Evolutionary conservation across 73 alveolate genomes (phyloP).

Genomic region (Effrenium voratum): DNA sequence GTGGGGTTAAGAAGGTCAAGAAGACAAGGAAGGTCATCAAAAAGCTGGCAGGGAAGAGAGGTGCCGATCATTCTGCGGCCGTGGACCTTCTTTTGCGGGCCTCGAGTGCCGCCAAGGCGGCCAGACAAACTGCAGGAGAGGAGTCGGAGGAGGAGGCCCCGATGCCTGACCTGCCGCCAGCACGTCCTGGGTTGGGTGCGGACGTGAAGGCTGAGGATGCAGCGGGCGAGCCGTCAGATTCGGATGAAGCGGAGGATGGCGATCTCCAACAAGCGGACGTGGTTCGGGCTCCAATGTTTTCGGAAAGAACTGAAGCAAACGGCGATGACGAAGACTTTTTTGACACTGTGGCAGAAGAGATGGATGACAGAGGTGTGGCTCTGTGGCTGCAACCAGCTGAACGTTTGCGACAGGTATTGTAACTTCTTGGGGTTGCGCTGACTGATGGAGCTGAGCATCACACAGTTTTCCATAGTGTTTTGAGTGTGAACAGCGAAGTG

Average conservation of each 20-base stretch:
- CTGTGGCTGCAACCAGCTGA: not conserved
- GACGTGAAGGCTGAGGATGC: not conserved
- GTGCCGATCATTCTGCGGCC: no score
- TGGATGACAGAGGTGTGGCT: no score
- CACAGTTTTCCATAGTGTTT: no score
- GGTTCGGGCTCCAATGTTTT: no score
- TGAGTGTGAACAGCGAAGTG: no score
- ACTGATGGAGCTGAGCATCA: no score
- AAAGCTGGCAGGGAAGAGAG: not conserved
- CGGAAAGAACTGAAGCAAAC: no score
- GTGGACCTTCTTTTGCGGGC: constrained; percentile 52
- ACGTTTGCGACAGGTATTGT: not conserved
- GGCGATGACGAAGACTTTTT: constrained; percentile 57
- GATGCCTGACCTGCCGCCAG: constrained; percentile 56
- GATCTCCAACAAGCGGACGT: no score
- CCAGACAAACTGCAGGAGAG: constrained; percentile 34
- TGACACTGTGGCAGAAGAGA: no score
- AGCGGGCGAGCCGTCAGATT: not conserved
- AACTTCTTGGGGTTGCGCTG: no score
- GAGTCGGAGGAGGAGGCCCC: constrained; percentile 89
- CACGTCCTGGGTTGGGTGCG: not conserved
- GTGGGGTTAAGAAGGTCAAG: not conserved
- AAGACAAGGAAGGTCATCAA: not conserved
- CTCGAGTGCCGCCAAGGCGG: constrained; percentile 45
- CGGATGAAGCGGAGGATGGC: not conserved